These are phyloP conservation scores for Symbiodinium pilosum DNA, from an alignment of 73 alveolate species.

Conservation along the genomic window DNA sequence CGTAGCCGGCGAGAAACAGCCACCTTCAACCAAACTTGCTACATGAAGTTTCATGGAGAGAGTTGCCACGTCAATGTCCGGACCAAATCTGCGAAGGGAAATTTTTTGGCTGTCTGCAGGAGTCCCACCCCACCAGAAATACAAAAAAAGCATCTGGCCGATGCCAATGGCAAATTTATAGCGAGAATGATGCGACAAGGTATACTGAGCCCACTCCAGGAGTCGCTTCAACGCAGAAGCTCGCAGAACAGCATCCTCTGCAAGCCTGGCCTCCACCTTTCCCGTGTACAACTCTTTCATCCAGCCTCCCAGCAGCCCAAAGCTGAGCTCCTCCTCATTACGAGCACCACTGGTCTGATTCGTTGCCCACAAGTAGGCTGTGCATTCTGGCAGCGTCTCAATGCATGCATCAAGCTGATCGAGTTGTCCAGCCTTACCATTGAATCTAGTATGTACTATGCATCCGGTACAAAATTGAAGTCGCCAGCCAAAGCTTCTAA, in stretches of 20 bases:
- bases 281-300: slow-evolving; percentile 38
- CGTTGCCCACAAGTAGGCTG: slow-evolving; percentile 14
- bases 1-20: not conserved
- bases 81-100: slow-evolving; percentile 1
- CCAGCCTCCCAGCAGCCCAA: slow-evolving; percentile 47
- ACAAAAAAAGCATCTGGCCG: slow-evolving; percentile 62
- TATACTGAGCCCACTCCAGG: slow-evolving; percentile 14
- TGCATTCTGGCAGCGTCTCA: slow-evolving; percentile 27
- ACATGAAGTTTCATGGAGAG: slow-evolving; percentile 3
- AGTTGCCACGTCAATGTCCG: not conserved
- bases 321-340: slow-evolving; percentile 52
- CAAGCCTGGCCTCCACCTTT: slow-evolving; percentile 10
- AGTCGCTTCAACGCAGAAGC: slow-evolving; percentile 17
- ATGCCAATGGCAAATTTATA: slow-evolving; percentile 32
- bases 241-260: slow-evolving; percentile 11
- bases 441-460: too few species aligned
- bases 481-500: too few species aligned
- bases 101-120: not conserved
- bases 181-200: not conserved
- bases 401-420: slow-evolving; percentile 38
- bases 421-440: not conserved
- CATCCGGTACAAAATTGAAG: not conserved
- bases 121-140: slow-evolving; percentile 57
- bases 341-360: slow-evolving; percentile 3
- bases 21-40: slow-evolving; percentile 26